Base-by-base conservation (phyloP, 2,329 filamentous ascomycete genomes). In the Geoglossum cookeanum region DNA sequence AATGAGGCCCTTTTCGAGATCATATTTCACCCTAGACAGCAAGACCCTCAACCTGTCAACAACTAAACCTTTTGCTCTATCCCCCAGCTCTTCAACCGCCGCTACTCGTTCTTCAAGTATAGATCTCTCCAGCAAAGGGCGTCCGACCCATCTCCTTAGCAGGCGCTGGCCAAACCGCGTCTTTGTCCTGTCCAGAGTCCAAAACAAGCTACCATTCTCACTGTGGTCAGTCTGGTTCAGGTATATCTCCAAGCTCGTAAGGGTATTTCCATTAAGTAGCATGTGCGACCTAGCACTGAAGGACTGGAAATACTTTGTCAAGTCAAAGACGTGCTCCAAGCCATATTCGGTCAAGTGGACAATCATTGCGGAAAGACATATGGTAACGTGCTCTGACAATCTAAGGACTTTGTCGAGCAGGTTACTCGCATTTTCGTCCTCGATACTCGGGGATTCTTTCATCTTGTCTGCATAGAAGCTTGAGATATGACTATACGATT, bases 321-420 rank as follows among this genome's bases (percentile, higher is more conserved):
- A 73, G 65, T 95, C 85, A 64, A 98, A 95, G 56, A 98, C 87
- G 72, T 97, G 89, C 68, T 97, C 85, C 22, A 98, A 75, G 0
- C 89, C 89, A 67, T 96, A 98, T 62, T 95, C 90, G 17, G 81
- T 83, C 63, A 98, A 74, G 65, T 98, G 90, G 1, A 79, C 87
- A 63, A 98, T 97, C 90, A 98, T 96, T 9, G 90, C 86, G 3
- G 92, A 96, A 13, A 98, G 76, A 69, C 92, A 98, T 45, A 95
- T 82, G 0, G 85, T 95, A 42, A 95, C 87, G 48, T 85, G 77
- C 64, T 94, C 87, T 0, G 91, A 85, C 11, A 98, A 76, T 61
- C 82, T 83, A 58, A 97, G 75, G 37, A 96, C 87, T 64, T 88
- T 91, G 65, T 95, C 87, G 1, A 98, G 77, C 1, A 96, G 74